Conservation (phyloP, 1,284 basidiomycete species). For the Puccinia sorghi region DNA sequence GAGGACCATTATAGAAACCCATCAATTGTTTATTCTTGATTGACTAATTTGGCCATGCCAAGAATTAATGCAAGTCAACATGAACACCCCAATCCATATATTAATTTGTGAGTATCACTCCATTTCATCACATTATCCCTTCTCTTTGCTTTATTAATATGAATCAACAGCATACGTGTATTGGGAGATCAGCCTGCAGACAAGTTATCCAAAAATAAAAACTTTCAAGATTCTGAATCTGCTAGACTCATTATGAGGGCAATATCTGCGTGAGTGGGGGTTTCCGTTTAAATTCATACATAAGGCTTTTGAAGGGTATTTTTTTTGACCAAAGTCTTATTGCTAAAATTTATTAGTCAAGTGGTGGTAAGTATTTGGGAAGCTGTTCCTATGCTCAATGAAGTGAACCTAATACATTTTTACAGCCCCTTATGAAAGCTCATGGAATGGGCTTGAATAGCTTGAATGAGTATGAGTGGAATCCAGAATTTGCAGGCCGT, state of each 20-base stretch:
- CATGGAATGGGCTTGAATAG: slow-evolving; percentile 45
- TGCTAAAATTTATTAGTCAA: slow-evolving; percentile 9
- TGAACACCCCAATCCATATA: slow-evolving; percentile 43
- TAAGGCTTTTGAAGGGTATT: too few species aligned
- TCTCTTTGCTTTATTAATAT: not conserved
- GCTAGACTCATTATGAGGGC: slow-evolving; percentile 36
- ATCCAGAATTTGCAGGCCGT: slow-evolving; percentile 37
- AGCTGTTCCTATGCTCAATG: not conserved
- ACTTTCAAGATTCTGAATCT: not conserved
- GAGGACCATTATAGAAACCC: not conserved
- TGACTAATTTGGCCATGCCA: not conserved
- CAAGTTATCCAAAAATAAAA: not conserved
- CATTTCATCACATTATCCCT: not conserved
- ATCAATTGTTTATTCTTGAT: not conserved
- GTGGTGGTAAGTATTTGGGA: slow-evolving; percentile 11
- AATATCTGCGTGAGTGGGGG: slow-evolving; percentile 19
- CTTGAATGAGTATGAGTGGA: slow-evolving; percentile 39
- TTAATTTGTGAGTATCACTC: slow-evolving; percentile 26
- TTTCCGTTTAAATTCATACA: slow-evolving; percentile 2
- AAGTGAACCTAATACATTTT: not conserved
- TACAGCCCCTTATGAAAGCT: slow-evolving; percentile 34
- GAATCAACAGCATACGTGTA: slow-evolving; percentile 25
- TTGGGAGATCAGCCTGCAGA: slow-evolving; percentile 28
- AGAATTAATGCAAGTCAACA: slow-evolving; percentile 25
- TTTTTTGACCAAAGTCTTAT: not conserved